Base-by-base conservation (phyloP, 2,329 filamentous ascomycete species). In the Neoascochyta sp. region DNA sequence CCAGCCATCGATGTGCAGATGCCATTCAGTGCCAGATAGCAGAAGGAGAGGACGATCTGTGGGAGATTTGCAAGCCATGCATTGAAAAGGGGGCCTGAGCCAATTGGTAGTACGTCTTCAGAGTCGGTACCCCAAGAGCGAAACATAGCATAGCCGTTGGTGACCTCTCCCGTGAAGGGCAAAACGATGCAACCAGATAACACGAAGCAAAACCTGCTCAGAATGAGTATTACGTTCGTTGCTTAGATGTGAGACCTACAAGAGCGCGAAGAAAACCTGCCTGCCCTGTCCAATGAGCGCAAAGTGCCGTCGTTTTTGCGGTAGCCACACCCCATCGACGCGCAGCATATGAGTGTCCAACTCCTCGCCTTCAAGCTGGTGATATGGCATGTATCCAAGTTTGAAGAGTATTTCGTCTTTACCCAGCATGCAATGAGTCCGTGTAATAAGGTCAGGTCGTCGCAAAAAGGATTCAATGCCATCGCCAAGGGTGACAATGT, bases 1-100 rank as follows among this genome's bases (percentile, higher is more conserved):
- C 67, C 44, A 0, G 70, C 55, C 52, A 75, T 71, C 2, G 49
- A 57, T 0, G 69, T 77, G 13, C 69, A 55, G 5, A 74, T 47
- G 3, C 47, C 47, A 40, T 73, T 74, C 44, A 65, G 63, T 1
- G 54, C 45, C 3, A 73, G 47, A 42, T 75, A 74, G 2, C 69
- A 26, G n/a, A 69, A 45, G 0, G 68, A 71, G 0, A 73, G 36
- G 4, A 74, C 29, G 0, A 71, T 29, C 39, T 76, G 73, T 1
- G 70, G 69, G 0, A 60, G 15, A 38, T 76, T 76, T 19, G 64
- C 67, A 0, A 73, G 12, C 11, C 72, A 48, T 0, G 62, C 50
- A 19, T 35, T 39, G 12, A 14, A 29, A 1, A 39, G 18, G 1
- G 26, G 32, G 5, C 21, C 27, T 8, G 22, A 19, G 4, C 13